Percentiles rank a stretch among this genome's conserved stretches.
These are phyloP conservation scores for Aspergillus ustus DNA, from an alignment of 2,329 filamentous ascomycete species.

Conservation along the genomic window DNA sequence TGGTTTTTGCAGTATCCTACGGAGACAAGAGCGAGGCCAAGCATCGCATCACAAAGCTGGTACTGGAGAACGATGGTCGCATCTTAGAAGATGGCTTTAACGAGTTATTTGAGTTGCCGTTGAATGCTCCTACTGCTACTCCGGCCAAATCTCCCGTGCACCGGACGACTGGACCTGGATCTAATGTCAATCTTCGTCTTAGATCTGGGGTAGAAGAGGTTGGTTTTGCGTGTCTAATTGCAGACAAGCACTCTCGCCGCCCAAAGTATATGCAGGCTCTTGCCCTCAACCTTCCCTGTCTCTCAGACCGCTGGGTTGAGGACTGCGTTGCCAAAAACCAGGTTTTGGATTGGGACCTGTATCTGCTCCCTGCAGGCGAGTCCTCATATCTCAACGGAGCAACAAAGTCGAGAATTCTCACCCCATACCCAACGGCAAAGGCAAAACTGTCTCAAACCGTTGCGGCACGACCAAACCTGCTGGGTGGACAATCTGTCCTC, in stretches of 20 bases:
- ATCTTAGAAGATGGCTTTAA: conserved; percentile 79
- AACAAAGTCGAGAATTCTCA: conserved; percentile 73
- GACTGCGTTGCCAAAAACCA: conserved; percentile 67
- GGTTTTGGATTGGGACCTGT: conserved; percentile 76
- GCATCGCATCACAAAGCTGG: conserved; percentile 63
- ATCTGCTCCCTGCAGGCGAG: conserved; percentile 83
- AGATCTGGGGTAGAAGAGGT: conserved; percentile 57
- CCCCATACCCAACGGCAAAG: conserved; percentile 61
- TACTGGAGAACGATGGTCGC: conserved; percentile 72
- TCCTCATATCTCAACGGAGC: conserved; percentile 77
- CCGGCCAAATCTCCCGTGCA: conserved; percentile 33
- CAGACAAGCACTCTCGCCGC: conserved; percentile 82
- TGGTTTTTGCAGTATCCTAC: conserved; percentile 88
- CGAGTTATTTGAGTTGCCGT: conserved; percentile 68
- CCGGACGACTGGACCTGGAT: conserved; percentile 25
- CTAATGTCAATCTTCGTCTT: conserved; percentile 55
- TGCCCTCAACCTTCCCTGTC: conserved; percentile 83
- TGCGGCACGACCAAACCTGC: conserved; percentile 62
- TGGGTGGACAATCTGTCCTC: conserved; percentile 70
- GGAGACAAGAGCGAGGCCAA: conserved; percentile 61
- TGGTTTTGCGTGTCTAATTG: conserved; percentile 83
- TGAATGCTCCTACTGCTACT: conserved; percentile 34
- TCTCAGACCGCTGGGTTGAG: conserved; percentile 80
- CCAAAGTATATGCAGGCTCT: conserved; percentile 95
- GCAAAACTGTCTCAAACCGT: conserved; percentile 65